These are phyloP conservation scores for Bipolaris cookei DNA, from an alignment of 2,329 filamentous ascomycete genomes.

Conservation along the genomic window DNA sequence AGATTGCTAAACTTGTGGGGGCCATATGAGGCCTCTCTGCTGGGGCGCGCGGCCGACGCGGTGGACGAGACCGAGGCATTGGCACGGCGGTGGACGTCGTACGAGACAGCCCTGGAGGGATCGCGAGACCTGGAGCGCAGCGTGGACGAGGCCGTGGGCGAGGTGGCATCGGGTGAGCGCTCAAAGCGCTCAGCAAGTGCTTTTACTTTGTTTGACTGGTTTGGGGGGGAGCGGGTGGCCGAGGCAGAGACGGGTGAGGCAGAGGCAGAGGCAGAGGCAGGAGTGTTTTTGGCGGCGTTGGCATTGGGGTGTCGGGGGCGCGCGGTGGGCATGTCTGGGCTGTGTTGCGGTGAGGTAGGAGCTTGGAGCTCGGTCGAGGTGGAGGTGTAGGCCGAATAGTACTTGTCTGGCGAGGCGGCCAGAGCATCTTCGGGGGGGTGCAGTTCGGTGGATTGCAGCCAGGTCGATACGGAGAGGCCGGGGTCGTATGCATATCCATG, in stretches of 20 bases:
- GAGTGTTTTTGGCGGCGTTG: slow-evolving; percentile 37
- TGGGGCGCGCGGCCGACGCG: slow-evolving; percentile 34
- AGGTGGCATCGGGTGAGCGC: slow-evolving; percentile 37
- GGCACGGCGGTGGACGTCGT: slow-evolving; percentile 22
- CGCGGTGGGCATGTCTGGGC: slow-evolving; percentile 24
- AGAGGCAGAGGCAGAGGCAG: slow-evolving; percentile 38
- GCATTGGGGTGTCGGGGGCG: slow-evolving; percentile 39
- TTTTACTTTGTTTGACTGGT: slow-evolving; percentile 43
- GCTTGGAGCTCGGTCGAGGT: slow-evolving; percentile 20
- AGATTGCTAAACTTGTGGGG: slow-evolving; percentile 47
- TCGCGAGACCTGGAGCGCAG: slow-evolving; percentile 32
- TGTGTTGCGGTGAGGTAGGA: slow-evolving; percentile 15
- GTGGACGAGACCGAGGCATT: slow-evolving; percentile 36
- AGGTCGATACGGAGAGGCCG: slow-evolving; percentile 28
- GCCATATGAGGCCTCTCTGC: slow-evolving; percentile 42
- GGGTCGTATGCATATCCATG: slow-evolving; percentile 23
- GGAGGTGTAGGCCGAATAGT: slow-evolving; percentile 36
- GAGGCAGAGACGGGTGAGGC: slow-evolving; percentile 39
- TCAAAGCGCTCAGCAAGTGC: slow-evolving; percentile 49
- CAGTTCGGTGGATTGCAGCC: slow-evolving; percentile 42
- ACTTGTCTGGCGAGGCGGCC: slow-evolving; percentile 35
- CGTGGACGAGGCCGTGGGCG: slow-evolving; percentile 26
- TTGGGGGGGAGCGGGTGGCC: slow-evolving; percentile 28
- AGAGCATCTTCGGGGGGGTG: slow-evolving; percentile 28
- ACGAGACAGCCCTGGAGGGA: slow-evolving; percentile 20